Evolutionary conservation across 495 filamentous ascomycete species (phyloP), one percentile per base, ranked within the genome.

Genomic region (Ramalina peruviana): DNA sequence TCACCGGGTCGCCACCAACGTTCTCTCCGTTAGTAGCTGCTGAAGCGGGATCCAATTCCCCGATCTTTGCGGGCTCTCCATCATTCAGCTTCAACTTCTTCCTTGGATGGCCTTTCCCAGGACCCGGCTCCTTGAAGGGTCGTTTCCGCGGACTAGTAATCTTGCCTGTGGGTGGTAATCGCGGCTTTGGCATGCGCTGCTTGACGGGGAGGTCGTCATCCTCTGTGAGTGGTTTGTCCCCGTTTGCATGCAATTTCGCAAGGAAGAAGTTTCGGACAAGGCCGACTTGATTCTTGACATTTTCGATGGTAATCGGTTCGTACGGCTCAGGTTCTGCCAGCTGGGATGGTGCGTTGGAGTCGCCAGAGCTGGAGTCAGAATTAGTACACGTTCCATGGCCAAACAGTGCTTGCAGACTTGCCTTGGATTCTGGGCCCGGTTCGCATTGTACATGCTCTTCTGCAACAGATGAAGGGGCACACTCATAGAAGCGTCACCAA

Each of bases 381-480:
- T 46, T 51, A 61, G 50, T 36, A 49, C 49, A n/a, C 38, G 23
- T 37, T 33, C 26, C 50, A 49, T 33, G 62, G 49, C 40, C 43
- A 46, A 37, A 15, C 21, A 42, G 33, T 25, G 36, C 41, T 25
- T n/a, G 61, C 36, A 58, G 46, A 73, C 73, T 54, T 67, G 75
- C 66, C 65, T 77, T 50, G 81, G 79, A 55, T 80, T 85, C 58
- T 85, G 85, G 47, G 80, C 71, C 64, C 89, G 83, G 57, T 82
- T 83, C 43, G 82, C 81, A 60, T 67, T 88, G 64, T 83, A 79
- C 66, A 98, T 86, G 57, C 88, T 78, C 48, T 86, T 89, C 61
- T 96, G 90, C 16, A 99, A 74, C 17, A 99, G 76, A 70, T 99
- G 92, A 19, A 99, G 72, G 17, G 92, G 92, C 30, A 99, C 92